Evolutionary conservation across 2,329 filamentous ascomycete species (phyloP).

Genomic region (Lizonia empirigonia): DNA sequence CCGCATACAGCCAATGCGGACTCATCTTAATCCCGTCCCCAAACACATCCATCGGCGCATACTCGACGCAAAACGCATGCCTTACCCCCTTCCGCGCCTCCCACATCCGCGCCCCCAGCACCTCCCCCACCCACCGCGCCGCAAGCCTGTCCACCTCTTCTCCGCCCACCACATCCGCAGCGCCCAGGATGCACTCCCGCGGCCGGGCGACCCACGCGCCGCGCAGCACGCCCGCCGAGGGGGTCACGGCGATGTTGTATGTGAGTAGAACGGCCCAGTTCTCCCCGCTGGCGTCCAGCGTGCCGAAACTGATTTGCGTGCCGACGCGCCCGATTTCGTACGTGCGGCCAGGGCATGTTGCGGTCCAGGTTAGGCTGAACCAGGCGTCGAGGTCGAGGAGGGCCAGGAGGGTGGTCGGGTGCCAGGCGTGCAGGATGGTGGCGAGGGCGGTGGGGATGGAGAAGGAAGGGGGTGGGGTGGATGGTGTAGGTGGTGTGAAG

Average conservation of each 20-base stretch:
- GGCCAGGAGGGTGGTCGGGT: slow-evolving; percentile 22
- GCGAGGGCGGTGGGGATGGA: slow-evolving; percentile 23
- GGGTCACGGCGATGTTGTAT: slow-evolving; percentile 20
- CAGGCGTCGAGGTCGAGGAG: slow-evolving; percentile 34
- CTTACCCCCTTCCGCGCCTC: slow-evolving; percentile 23
- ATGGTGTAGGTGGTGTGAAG: slow-evolving; percentile 51
- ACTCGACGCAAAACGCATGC: slow-evolving; percentile 29
- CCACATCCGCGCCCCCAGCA: slow-evolving; percentile 19
- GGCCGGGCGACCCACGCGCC: slow-evolving; percentile 28
- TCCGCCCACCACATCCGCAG: slow-evolving; percentile 17
- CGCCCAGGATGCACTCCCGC: slow-evolving; percentile 29
- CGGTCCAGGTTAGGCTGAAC: slow-evolving; percentile 32
- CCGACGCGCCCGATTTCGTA: slow-evolving; percentile 30
- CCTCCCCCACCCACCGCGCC: slow-evolving; percentile 1
- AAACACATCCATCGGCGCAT: slow-evolving; percentile 35
- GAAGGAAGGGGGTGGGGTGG: slow-evolving; percentile 71
- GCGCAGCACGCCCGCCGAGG: neutral
- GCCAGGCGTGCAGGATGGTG: slow-evolving; percentile 29
- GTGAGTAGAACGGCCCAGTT: slow-evolving; percentile 31
- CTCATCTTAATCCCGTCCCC: slow-evolving; percentile 32
- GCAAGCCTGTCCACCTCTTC: slow-evolving; percentile 17
- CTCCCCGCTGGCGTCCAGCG: slow-evolving; percentile 21
- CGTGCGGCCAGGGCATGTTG: slow-evolving; percentile 5
- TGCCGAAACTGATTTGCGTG: slow-evolving; percentile 32
- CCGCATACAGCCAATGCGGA: slow-evolving; percentile 29